Base-by-base conservation (phyloP, 345 rosid genomes). In the Aquilaria sinensis region DNA sequence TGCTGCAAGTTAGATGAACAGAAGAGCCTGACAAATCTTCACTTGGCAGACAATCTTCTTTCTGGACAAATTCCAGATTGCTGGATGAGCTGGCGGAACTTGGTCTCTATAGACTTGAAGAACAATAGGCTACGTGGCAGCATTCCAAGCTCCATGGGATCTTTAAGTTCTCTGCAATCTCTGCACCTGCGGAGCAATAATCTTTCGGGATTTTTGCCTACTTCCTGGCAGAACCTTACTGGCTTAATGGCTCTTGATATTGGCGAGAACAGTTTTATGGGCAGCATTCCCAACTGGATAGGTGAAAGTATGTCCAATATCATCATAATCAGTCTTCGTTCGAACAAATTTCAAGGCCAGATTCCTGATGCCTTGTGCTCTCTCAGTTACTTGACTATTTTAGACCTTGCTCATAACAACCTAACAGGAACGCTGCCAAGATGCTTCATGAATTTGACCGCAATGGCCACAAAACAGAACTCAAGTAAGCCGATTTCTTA, bases 21-120 rank as follows among this genome's bases (percentile, higher is more conserved):
- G 7, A 57, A 62, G 57, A 0, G 3, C 1, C 7, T 64, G 31
- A 8, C 49, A 15, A n/a, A 13, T 41, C 74, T 73, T 29, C 66
- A 52, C 12, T 57, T 77, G 15, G 66, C 55, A 11, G 41, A 57
- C 5, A 67, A 77, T 53, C 7, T 1, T 43, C 64, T 70, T 10
- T 64, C 65, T 2, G 75, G 77, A 55, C 57, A 64, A n/a, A 49
- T 73, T 29, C 73, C 73, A 13, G 62, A 67, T 53, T 70, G 73
- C 46, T 73, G 67, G 70, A 69, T 9, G 61, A 63, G 53, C 23
- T 70, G 67, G 76, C 31, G 16, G 4, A 3, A 4, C 1, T 58
- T 74, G 49, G 9, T 3, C 4, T 49, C 41, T 3, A 4, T 78
- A 12, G 62, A 69, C 12, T 10, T 74, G 12, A 37, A 63, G 32